Evolutionary conservation across 2,329 filamentous ascomycete genomes (phyloP).

Genomic region (Penicillium paneum): DNA sequence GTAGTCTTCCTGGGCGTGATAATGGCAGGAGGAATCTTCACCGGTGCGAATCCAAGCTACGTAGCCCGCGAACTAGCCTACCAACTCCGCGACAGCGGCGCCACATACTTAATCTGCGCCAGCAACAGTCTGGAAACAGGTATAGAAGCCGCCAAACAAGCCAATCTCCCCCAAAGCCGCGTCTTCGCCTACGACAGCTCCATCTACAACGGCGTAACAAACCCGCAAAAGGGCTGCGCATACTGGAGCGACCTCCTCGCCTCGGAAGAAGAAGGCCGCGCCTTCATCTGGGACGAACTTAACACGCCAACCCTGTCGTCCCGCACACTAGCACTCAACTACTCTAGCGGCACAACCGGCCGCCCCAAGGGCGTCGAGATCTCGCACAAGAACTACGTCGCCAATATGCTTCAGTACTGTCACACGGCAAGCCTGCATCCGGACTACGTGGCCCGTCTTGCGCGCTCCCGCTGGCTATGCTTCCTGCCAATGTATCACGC

Average conservation of each 20-base stretch:
- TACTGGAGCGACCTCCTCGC: conserved; percentile 66
- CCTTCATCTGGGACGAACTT: conserved; percentile 59
- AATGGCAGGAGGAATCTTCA: conserved; percentile 76
- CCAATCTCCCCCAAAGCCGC: conserved; percentile 52
- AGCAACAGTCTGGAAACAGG: conserved; percentile 60
- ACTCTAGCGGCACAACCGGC: conserved; percentile 71
- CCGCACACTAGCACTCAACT: conserved; percentile 65
- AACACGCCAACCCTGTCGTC: conserved; percentile 41
- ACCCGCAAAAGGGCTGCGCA: conserved; percentile 42
- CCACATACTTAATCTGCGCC: conserved; percentile 61
- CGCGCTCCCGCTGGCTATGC: conserved; percentile 52
- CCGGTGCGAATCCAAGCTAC: conserved; percentile 69
- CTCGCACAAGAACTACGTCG: conserved; percentile 71
- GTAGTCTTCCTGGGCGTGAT: conserved; percentile 67
- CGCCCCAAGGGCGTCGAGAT: conserved; percentile 82
- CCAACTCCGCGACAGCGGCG: conserved; percentile 69
- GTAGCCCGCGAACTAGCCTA: conserved; percentile 69
- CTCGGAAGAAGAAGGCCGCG: conserved; percentile 49
- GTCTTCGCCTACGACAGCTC: conserved; percentile 66
- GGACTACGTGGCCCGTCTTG: conserved; percentile 47
- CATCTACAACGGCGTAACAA: conserved; percentile 45
- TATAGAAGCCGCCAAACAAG: conserved; percentile 61
- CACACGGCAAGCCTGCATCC: conserved; percentile 47
- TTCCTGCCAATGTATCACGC: conserved; percentile 77
- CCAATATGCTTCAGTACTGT: conserved; percentile 64